Conservation (phyloP, 2,329 filamentous ascomycete species). For the Apiospora marii region DNA sequence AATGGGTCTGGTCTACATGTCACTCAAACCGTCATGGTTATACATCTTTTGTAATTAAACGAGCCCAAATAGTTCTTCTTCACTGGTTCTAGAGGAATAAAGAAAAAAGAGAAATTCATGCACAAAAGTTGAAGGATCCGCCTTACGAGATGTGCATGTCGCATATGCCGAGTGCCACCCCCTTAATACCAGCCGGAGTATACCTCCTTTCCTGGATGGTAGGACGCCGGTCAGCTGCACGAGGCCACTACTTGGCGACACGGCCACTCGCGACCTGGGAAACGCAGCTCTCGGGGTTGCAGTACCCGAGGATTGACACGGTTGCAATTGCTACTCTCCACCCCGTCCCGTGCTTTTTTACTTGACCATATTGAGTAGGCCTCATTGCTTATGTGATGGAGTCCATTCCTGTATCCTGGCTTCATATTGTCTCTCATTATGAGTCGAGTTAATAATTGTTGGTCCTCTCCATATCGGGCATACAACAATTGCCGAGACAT, state of each 20-base stretch:
- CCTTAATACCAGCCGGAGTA: neutral
- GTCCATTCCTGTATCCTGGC: neutral
- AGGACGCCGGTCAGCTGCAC: neutral
- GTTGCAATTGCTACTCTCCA: neutral
- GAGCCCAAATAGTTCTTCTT: neutral
- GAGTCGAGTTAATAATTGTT: neutral
- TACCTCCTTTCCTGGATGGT: neutral
- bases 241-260: neutral
- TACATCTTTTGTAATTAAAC: neutral
- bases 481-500: neutral
- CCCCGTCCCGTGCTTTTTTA: neutral
- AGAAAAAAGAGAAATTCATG: neutral
- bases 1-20: neutral
- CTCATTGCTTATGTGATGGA: neutral
- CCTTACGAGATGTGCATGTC: constrained; percentile 1
- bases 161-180: neutral
- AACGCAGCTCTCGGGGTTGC: neutral
- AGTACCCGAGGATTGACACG: neutral
- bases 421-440: too few species aligned
- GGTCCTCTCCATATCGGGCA: neutral
- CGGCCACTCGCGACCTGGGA: neutral
- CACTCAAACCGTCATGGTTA: neutral
- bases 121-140: neutral
- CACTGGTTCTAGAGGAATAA: neutral
- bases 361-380: neutral